Conservation (phyloP, 2,329 filamentous ascomycete species). For the Fusarium guadeloupense region DNA sequence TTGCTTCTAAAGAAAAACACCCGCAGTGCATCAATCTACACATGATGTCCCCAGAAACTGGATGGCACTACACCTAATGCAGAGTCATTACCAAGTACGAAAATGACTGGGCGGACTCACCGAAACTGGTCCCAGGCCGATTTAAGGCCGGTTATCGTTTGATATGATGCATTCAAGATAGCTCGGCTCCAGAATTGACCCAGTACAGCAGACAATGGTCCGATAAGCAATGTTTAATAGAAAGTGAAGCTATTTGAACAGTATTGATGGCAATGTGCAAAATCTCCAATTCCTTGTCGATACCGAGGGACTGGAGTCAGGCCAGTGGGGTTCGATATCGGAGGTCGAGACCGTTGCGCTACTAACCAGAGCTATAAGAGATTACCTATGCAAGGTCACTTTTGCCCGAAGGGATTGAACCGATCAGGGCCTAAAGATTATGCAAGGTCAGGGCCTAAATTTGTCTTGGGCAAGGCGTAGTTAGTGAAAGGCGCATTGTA, state of each 20-base stretch:
- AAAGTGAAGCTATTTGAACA: not conserved
- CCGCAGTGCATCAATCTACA: conserved; percentile 27
- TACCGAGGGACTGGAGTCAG: conserved; percentile 19
- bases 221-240: not conserved
- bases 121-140: conserved; percentile 23
- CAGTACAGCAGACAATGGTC: conserved; percentile 1
- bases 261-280: conserved; percentile 1
- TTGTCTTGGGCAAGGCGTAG: conserved; percentile 23
- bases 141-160: conserved; percentile 24
- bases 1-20: conserved; percentile 24
- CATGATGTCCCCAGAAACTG: conserved; percentile 18
- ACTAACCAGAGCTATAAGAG: conserved; percentile 38
- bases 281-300: not conserved
- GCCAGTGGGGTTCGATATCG: conserved; percentile 39
- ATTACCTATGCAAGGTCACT: too few relatives aligned
- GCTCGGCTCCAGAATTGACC: not conserved
- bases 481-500: conserved; percentile 4
- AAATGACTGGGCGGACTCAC: conserved; percentile 24
- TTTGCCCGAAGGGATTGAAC: too few relatives aligned
- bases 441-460: too few relatives aligned
- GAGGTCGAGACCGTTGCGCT: conserved; percentile 20
- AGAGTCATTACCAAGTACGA: conserved; percentile 26
- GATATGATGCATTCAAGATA: not conserved
- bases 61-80: conserved; percentile 2
- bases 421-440: too few relatives aligned